Base-by-base conservation (phyloP, 108 stramenopile species). In the Heterococcus sp. region DNA sequence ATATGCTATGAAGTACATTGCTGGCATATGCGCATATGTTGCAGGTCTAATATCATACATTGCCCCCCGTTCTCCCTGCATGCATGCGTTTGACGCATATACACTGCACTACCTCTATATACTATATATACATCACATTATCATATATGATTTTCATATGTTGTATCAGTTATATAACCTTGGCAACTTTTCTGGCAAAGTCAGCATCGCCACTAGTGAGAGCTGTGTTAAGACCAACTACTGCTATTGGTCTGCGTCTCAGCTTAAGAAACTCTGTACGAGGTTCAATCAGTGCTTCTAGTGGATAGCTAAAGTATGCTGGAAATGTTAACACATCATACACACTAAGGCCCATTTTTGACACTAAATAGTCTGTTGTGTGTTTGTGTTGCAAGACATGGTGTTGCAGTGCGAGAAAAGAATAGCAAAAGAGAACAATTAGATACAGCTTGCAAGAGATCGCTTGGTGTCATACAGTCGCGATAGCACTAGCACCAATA, bases 281-380 rank as follows among this genome's bases (percentile, higher is more conserved):
- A 2, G 82, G 82, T 37, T 74, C 72, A 71, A 80, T 82, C 72
- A 82, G 58, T 35, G 71, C 35, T 4, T 78, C 76, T 0, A 82
- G 78, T 2, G 82, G 82, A 64, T 82, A 82, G 2, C 76, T 74
- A 63, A 82, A 80, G 78, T 74, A 82, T n/a, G 82, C 82, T 0
- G 82, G 82, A 28, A 82, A 82, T 1, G 75, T 76, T 35, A 82
- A 73, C 29, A 82, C 73, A 78, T 82, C 82, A 63, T 72, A 82
- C 34, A 80, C 82, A 73, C 78, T 74, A 28, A 82, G 82, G 0
- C 78, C 76, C 76, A 72, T 72, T 28, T 14, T 33, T 46, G 31
- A 32, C 37, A 74, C 78, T 73, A 82, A 73, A 39, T 82, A 74
- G 29, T 76, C 77, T 58, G 46, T 21, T 58, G 46, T 58, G 46